Percentiles rank a stretch among this genome's conserved stretches.
Conservation (phyloP, 2,329 filamentous ascomycete genomes). For the Xylariaceae sp. region DNA sequence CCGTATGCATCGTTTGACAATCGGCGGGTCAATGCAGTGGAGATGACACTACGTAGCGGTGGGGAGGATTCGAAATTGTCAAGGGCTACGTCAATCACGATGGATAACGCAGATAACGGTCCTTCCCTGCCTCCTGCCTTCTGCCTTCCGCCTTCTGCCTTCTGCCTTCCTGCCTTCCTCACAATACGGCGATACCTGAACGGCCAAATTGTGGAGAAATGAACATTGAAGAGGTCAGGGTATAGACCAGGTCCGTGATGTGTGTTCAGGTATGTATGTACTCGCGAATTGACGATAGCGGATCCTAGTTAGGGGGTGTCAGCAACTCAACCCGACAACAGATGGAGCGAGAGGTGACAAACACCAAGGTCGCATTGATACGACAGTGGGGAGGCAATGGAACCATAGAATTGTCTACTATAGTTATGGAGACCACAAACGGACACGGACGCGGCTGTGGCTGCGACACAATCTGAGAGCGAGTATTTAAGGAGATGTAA, state of each 20-base stretch:
- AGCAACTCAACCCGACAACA: no score
- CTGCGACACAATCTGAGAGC: conserved; percentile 2
- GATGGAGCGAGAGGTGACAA: conserved; percentile 1
- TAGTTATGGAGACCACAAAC: conserved; percentile 10
- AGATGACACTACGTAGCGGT: conserved; percentile 15
- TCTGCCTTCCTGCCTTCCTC: conserved; percentile 19
- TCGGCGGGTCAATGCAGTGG: conserved; percentile 21
- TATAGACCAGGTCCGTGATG: conserved; percentile 12
- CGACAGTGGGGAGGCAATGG: background rate
- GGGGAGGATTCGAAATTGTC: conserved; percentile 19
- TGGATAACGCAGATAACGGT: no score
- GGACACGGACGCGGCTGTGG: conserved; percentile 1
- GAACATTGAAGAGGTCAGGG: conserved; percentile 12
- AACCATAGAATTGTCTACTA: background rate
- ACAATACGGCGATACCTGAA: conserved; percentile 27
- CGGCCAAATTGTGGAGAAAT: conserved; percentile 28
- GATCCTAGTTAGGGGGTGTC: conserved; percentile 2
- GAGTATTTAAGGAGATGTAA: conserved; percentile 12
- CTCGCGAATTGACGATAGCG: conserved; percentile 11
- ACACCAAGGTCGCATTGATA: conserved; percentile 8
- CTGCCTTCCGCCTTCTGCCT: no score
- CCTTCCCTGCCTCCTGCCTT: no score
- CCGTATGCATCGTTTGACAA: conserved; percentile 31
- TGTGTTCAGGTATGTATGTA: no score
- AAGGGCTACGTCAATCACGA: conserved; percentile 18